A percentile compares a stretch with the other conserved stretches of the same genome.
These are phyloP conservation scores for Fennellomyces sp. DNA, from an alignment of 371 early-diverging fungal species.

Conservation along the genomic window DNA sequence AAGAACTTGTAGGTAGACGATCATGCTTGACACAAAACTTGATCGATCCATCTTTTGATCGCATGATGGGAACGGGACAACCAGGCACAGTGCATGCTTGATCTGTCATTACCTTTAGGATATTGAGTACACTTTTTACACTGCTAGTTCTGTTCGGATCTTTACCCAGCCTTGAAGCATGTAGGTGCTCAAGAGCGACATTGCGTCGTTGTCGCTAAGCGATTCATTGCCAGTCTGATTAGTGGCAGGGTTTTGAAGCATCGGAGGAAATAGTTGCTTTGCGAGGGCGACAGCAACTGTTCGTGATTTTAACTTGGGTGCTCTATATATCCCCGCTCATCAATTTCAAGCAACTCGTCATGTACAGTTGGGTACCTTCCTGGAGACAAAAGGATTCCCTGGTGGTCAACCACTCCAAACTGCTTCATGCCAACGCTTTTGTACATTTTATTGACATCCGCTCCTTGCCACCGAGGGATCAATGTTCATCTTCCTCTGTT, in stretches of 20 bases:
- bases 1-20: constrained; percentile 28
- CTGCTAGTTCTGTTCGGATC: neutral
- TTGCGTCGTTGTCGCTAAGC: neutral
- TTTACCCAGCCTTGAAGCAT: constrained; percentile 56
- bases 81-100: constrained; percentile 35
- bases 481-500: constrained; percentile 60
- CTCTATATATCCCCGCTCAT: no score
- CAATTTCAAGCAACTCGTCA: constrained; percentile 33
- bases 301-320: no score
- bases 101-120: constrained; percentile 58
- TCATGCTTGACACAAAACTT: constrained; percentile 57
- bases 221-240: neutral
- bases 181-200: constrained; percentile 36
- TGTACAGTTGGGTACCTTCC: constrained; percentile 5
- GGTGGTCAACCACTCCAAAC: no score
- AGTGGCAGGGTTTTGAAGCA: neutral
- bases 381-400: no score
- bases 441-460: no score
- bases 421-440: no score
- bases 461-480: no score
- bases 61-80: constrained; percentile 57
- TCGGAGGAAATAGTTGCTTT: no score
- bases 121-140: neutral
- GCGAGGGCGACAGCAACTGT: no score
- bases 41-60: constrained; percentile 53